phyloP scores from a whole-genome alignment of 2,329 filamentous ascomycete species.

The Aspergillus ochraceus region DNA sequence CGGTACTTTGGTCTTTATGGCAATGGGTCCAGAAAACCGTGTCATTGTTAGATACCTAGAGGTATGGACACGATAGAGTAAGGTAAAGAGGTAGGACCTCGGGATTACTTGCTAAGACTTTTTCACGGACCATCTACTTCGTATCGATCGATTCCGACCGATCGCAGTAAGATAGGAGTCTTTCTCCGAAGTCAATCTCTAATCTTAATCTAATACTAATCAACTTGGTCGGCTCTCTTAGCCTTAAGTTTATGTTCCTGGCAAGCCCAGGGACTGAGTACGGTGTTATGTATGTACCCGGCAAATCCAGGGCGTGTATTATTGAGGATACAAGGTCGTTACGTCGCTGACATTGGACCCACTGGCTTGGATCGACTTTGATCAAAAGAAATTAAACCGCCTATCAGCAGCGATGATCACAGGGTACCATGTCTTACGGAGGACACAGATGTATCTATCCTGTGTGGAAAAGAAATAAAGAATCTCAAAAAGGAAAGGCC shows the following conservation, averaged over 20 bases:
- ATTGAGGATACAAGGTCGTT: background rate
- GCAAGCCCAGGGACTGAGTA: no score
- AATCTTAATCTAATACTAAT: background rate
- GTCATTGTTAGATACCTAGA: no score
- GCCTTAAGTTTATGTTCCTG: background rate
- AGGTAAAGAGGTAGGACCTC: no score
- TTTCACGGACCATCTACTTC: background rate
- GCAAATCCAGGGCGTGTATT: no score
- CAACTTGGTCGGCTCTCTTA: background rate
- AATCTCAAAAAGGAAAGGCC: no score
- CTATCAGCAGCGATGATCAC: slow-evolving; percentile 5
- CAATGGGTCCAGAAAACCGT: background rate
- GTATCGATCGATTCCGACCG: background rate
- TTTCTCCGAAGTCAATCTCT: no score
- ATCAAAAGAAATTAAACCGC: slow-evolving; percentile 11
- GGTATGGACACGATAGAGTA: no score
- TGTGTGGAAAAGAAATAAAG: no score
- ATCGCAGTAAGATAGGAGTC: background rate
- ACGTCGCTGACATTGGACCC: background rate
- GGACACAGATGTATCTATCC: no score
- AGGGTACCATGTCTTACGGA: background rate
- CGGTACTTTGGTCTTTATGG: background rate
- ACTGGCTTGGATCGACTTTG: background rate
- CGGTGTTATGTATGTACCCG: no score
- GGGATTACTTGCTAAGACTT: background rate